A percentile compares a stretch with the other conserved stretches of the same genome.
phyloP scores from a whole-genome alignment of 1,284 basidiomycete genomes.

The Ustilago hordei region DNA sequence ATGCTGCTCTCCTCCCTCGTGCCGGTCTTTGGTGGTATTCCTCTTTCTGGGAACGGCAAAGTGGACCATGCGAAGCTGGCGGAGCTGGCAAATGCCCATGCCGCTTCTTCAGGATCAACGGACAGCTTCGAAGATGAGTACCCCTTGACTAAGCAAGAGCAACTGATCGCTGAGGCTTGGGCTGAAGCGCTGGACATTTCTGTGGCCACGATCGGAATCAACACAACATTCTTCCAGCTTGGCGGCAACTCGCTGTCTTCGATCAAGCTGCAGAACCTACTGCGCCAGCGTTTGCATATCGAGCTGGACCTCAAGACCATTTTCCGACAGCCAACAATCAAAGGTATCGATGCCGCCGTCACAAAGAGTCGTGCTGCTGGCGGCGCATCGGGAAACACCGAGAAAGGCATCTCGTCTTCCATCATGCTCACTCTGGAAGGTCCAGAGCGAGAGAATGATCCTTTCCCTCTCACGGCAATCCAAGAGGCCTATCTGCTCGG shows the following conservation, averaged over 20 bases:
- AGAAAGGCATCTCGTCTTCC: neutral
- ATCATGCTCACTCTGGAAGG: neutral
- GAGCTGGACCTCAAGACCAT: neutral
- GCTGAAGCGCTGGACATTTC: neutral
- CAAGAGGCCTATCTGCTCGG: neutral
- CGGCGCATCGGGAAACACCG: neutral
- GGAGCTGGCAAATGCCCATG: neutral
- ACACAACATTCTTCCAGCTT: neutral
- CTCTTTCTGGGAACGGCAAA: slow-evolving; percentile 8
- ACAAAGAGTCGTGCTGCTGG: neutral
- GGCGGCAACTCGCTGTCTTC: neutral
- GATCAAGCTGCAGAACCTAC: neutral
- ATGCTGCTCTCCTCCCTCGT: slow-evolving; percentile 10
- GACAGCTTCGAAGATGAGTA: neutral
- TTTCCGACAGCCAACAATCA: neutral
- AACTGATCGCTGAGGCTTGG: neutral
- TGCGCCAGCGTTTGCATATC: neutral
- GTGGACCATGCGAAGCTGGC: slow-evolving; percentile 5
- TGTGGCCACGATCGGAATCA: neutral
- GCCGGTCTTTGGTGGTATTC: slow-evolving; percentile 6
- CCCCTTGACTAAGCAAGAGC: neutral
- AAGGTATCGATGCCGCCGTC: neutral
- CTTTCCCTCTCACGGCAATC: neutral
- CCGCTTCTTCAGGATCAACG: neutral
- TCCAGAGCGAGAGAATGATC: neutral